Evolutionary conservation across 2,329 filamentous ascomycete species (phyloP), one percentile per base, ranked within the genome.

Genomic region (Endothia cerciana): DNA sequence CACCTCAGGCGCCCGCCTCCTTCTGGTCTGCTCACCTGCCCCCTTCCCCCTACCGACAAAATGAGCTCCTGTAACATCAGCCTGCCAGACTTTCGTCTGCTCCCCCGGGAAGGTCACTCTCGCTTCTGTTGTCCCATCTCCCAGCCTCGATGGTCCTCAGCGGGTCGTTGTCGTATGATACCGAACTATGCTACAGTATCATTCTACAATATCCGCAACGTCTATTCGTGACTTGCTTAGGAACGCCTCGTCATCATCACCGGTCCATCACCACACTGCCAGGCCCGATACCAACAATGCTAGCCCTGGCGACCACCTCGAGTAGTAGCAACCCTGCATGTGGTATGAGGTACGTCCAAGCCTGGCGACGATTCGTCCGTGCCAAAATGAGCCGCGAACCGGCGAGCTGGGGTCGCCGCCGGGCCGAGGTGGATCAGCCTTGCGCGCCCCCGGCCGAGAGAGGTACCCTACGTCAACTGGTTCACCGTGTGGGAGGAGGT

Each of bases 401-500:
- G 28, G 22, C 25, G 11, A 51, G 47, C 22, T 51, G 11, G 11
- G 47, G 22, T 49, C 22, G 22, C 22, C 47, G 47, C 47, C 47
- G 47, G 47, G 47, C 47, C 47, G 47, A 51, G 47, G 47, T 51
- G 22, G 22, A 28, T 51, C 47, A 51, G 47, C 47, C 47, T 30
- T 51, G 47, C 25, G 28, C 11, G 33, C 33, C 33, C 33, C 33
- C 33, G 33, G 33, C 33, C 33, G n/a, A n/a, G n/a, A n/a, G n/a
- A n/a, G n/a, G n/a, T n/a, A n/a, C n/a, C 10, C 6, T 36, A 10
- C 33, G 33, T 10, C 33, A 36, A 10, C 15, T 51, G 47, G 47
- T 51, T 51, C 47, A 17, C 22, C 3, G 47, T 25, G 47, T n/a
- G n/a, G n/a, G n/a, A 11, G 15, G 11, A 30, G 4, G 13, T 51